phyloP scores from a whole-genome alignment of 768 basidiomycete species.

The Amanita pallidorosea region DNA sequence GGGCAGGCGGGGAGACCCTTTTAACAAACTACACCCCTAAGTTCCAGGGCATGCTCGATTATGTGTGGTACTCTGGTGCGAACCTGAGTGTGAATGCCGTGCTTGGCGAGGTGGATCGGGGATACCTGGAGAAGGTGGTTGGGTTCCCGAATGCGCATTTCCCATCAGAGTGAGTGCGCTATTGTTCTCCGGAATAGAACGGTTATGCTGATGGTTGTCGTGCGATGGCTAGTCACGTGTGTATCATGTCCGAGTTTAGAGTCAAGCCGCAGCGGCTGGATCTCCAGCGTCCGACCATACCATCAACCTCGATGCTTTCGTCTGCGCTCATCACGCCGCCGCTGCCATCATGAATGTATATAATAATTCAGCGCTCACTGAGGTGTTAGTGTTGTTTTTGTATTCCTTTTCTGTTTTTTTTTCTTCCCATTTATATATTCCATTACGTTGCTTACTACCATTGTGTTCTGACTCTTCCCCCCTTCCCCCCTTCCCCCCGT shows the following conservation, averaged over 20 bases:
- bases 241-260: slow-evolving; percentile 65
- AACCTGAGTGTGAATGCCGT: slow-evolving; percentile 72
- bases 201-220: slow-evolving; percentile 3
- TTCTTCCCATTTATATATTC: neutral
- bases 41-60: slow-evolving; percentile 83
- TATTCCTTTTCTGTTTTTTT: neutral
- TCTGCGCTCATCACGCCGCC: neutral
- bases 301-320: neutral
- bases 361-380: neutral
- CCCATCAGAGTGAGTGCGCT: slow-evolving; percentile 83
- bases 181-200: slow-evolving; percentile 2
- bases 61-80: slow-evolving; percentile 81
- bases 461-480: neutral
- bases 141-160: slow-evolving; percentile 97
- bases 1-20: slow-evolving; percentile 25
- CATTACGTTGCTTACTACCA: neutral
- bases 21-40: slow-evolving; percentile 89
- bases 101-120: slow-evolving; percentile 78
- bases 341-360: slow-evolving; percentile 3
- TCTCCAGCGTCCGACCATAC: slow-evolving; percentile 16
- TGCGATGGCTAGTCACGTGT: slow-evolving; percentile 47
- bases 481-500: neutral
- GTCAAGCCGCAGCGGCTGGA: slow-evolving; percentile 59
- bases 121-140: slow-evolving; percentile 81
- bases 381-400: slow-evolving; percentile 1